Evolutionary conservation across 2,329 filamentous ascomycete species (phyloP), one percentile per base, ranked within the genome.

Genomic region (Stachybotrys chartarum): DNA sequence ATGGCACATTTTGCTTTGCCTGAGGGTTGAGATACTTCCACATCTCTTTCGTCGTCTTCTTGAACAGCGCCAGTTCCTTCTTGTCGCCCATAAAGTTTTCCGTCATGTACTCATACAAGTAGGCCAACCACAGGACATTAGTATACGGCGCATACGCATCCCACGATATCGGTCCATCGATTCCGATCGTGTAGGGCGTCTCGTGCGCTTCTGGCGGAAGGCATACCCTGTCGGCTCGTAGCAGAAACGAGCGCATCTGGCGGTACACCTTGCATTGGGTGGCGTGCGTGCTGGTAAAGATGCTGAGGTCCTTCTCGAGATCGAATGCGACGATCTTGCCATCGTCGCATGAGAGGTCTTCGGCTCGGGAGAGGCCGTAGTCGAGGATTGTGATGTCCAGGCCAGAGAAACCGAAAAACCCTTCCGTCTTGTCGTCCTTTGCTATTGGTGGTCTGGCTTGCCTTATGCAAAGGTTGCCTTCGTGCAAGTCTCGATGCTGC

Each of bases 41-140:
- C 60, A 86, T 63, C 66, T 84, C 80, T 54, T 66, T 70, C 1
- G 80, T 84, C 47, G 72, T 66, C 16, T 68, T 69, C 56, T 70
- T 73, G 62, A 85, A 85, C 3, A 60, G 57, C 5, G 63, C 64
- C 12, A 83, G 63, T 18, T 78, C 75, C 56, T 70, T 72, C 60
- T 72, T 75, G 8, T 73, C 70, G 6, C 81, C 80, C 11, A 61
- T 58, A 59, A 81, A 84, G 57, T 77, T 72, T 7, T 58, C 60
- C 3, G 72, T 61, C 55, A 84, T 67, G 65, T 83, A 84, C 42
- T 74, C 70, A 61, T 84, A 84, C 6, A 85, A 70, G 58, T 85
- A 86, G 3, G 81, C 79, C 47, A 87, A 73, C 84, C 84, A 87
- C 17, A 87, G 70, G 1, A 86, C 81, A 58, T 87, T 87, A 5